Evolutionary conservation across 352 stramenopile genomes (phyloP), one percentile per base, ranked within the genome.

Genomic region (Phytophthora constricta): DNA sequence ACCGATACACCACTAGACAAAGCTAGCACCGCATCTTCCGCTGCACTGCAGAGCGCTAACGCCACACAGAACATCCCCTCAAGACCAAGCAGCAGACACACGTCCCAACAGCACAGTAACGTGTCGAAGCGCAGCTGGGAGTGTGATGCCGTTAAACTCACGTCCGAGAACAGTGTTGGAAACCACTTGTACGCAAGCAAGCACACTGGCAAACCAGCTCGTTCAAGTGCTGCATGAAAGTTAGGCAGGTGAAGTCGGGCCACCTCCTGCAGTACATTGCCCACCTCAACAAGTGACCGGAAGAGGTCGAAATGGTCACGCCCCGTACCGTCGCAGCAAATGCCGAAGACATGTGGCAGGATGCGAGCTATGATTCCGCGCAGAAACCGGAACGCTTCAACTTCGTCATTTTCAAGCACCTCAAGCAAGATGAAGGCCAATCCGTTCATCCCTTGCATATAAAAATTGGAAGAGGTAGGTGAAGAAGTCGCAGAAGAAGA

Each of bases 151-250:
- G 80, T 91, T 20, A 95, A 65, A 48, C 82, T 91, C 43, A 95
- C 78, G 51, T 95, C 87, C 19, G 87, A 95, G 52, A 95, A 95
- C 17, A 95, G 79, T 25, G 87, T 95, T 1, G 87, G 87, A 55
- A 95, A 95, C 87, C 87, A 95, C 63, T 95, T 95, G 81, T 95
- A 93, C n/a, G 86, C 86, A 14, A 95, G 60, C 16, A 95, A 66
- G 68, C 83, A 93, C 19, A 92, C 82, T 0, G 84, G 87, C 11
- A 95, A 54, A 0, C 87, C 87, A 3, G 81, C 77, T 8, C 69
- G 59, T 0, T 92, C 80, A 37, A 95, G 72, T 19, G 78, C 70
- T 1, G 66, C 57, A 43, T 87, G 62, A 48, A 95, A 91, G 3
- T 61, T 72, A 2, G 87, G 87, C 5, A 95, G 47, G 54, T 94